Percentiles rank a stretch among this genome's conserved stretches.
Conservation (phyloP, 1,284 basidiomycete genomes). For the Sphaerobolus stellatus region DNA sequence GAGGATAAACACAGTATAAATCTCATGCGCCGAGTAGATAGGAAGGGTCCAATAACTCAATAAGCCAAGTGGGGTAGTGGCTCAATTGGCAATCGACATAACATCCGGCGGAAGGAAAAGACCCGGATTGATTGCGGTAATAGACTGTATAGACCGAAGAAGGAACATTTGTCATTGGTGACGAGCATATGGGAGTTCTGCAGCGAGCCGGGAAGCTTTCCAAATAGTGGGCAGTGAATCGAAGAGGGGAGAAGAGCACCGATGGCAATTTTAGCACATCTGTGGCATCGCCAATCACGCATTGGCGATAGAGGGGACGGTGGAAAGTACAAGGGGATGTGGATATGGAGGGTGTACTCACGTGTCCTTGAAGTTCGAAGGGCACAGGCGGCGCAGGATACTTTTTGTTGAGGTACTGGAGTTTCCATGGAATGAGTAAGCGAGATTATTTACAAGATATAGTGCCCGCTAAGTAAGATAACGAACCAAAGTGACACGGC, state of each 20-base stretch:
- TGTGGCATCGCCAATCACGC: background rate
- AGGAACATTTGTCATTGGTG: background rate
- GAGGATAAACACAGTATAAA: no score
- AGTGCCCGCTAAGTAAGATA: no score
- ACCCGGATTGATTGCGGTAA: background rate
- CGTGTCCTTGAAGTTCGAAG: conserved; percentile 29
- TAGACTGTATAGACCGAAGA: background rate
- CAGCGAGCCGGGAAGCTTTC: no score
- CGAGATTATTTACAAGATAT: background rate
- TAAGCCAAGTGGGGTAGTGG: background rate
- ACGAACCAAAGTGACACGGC: conserved; percentile 14
- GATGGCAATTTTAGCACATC: conserved; percentile 18
- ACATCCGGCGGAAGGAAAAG: no score
- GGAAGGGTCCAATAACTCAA: no score
- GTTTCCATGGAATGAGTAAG: conserved; percentile 1
- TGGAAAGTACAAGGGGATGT: background rate
- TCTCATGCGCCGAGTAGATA: no score
- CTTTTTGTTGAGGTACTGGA: conserved; percentile 26
- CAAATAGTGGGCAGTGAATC: background rate
- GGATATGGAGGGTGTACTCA: conserved; percentile 20
- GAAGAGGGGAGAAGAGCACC: conserved; percentile 27
- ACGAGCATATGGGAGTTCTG: background rate
- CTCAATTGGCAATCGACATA: no score
- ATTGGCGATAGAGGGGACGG: background rate
- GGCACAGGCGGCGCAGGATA: conserved; percentile 26